Evolutionary conservation across 495 filamentous ascomycete species (phyloP).

Genomic region (Podospora anserina): DNA sequence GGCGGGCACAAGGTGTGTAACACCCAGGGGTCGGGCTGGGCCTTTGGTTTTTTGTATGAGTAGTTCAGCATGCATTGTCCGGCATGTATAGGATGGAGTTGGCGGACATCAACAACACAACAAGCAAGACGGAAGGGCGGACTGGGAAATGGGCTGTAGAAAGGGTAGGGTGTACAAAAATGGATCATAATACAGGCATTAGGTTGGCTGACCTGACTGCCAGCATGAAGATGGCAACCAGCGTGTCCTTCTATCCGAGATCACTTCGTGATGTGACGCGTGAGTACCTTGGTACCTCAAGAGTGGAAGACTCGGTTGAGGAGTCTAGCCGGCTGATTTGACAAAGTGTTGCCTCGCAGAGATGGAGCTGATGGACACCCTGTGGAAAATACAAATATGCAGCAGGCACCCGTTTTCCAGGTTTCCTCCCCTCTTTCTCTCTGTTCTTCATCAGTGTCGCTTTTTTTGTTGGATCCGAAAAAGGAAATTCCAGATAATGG

Average conservation of each 20-base stretch:
- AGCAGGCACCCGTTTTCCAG: neutral
- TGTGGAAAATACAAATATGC: neutral
- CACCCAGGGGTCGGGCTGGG: slow-evolving; percentile 11
- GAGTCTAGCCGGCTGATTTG: neutral
- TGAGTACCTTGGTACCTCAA: neutral
- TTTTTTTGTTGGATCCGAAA: neutral
- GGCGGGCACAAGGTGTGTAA: slow-evolving; percentile 6
- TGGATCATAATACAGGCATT: slow-evolving; percentile 12
- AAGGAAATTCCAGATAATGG: slow-evolving; percentile 1
- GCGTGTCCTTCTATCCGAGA: neutral
- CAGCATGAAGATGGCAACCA: neutral
- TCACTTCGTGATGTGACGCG: neutral
- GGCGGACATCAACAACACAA: neutral
- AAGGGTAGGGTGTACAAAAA: slow-evolving; percentile 11
- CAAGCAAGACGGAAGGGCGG: neutral
- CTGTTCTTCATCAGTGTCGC: neutral
- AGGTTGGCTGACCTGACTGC: slow-evolving; percentile 3
- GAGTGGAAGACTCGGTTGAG: neutral
- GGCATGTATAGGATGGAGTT: slow-evolving; percentile 21
- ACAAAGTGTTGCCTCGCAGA: neutral
- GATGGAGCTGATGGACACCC: neutral
- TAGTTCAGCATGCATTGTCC: slow-evolving; percentile 29
- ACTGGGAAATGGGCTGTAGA: slow-evolving; percentile 3
- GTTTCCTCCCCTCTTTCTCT: neutral
- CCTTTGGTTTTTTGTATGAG: slow-evolving; percentile 26